Percentiles rank a stretch among this genome's conserved stretches.
These are phyloP conservation scores for Novymonas esmeraldas DNA, from an alignment of 208 protist species.

Conservation along the genomic window DNA sequence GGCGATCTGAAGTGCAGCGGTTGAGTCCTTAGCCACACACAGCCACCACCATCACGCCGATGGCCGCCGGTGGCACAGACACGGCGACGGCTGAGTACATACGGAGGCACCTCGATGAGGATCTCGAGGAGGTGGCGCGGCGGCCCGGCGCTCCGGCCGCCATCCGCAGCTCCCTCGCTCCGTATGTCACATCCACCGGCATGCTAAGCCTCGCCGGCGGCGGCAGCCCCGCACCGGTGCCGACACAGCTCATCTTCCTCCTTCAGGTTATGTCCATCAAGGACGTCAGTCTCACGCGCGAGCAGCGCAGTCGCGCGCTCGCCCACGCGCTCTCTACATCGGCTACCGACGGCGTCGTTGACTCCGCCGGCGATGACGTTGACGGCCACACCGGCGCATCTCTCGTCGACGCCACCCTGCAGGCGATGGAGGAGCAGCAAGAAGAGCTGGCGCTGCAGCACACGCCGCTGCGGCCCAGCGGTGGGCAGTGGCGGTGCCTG, in stretches of 20 bases:
- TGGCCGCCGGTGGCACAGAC: conserved; percentile 20
- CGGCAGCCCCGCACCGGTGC: background rate
- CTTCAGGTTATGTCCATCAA: conserved; percentile 68
- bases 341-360: background rate
- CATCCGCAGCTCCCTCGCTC: conserved; percentile 27
- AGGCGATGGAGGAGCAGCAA: conserved; percentile 39
- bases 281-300: conserved; percentile 58
- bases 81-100: conserved; percentile 36
- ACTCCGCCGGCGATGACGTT: conserved; percentile 4
- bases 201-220: conserved; percentile 1
- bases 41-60: too few relatives aligned
- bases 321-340: conserved; percentile 14
- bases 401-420: conserved; percentile 37
- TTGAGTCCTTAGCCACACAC: too few relatives aligned
- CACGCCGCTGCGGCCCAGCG: conserved; percentile 34
- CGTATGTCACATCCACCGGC: conserved; percentile 16
- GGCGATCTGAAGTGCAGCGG: too few relatives aligned
- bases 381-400: conserved; percentile 10
- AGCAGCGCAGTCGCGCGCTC: conserved; percentile 52
- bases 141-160: conserved; percentile 5
- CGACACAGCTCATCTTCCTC: conserved; percentile 19
- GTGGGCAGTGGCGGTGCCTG: conserved; percentile 49
- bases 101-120: conserved; percentile 44
- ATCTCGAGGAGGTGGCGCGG: conserved; percentile 50
- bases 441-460: conserved; percentile 33